Evolutionary conservation across 2,329 filamentous ascomycete species (phyloP).

Genomic region (Ceratocystiopsis sp.): DNA sequence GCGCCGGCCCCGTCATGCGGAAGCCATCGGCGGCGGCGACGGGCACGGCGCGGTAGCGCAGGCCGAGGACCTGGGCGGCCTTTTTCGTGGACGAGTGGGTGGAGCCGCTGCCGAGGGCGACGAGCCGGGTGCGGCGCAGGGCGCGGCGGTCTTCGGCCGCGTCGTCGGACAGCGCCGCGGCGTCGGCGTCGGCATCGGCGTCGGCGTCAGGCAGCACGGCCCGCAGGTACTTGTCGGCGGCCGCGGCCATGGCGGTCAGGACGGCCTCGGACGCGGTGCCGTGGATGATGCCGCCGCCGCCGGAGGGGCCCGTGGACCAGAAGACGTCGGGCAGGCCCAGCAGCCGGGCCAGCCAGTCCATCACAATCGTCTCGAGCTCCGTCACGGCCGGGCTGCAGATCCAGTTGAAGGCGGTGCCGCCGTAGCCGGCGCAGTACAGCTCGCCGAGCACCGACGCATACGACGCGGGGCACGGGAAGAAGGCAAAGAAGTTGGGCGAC

Average conservation of each 20-base stretch:
- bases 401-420: conserved; percentile 91
- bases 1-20: conserved; percentile 47
- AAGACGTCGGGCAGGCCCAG: conserved; percentile 58
- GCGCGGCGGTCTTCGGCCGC: conserved; percentile 56
- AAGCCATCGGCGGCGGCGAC: conserved; percentile 47
- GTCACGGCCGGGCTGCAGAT: conserved; percentile 84
- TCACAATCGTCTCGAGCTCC: conserved; percentile 79
- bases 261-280: conserved; percentile 80
- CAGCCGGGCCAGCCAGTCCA: conserved; percentile 78
- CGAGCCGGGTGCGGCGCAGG: conserved; percentile 50
- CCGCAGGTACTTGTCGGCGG: conserved; percentile 60
- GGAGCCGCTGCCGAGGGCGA: conserved; percentile 64
- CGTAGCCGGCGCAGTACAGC: conserved; percentile 80
- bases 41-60: conserved; percentile 57
- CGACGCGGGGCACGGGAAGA: conserved; percentile 70
- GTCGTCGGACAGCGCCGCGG: conserved; percentile 12
- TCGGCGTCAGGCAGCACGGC: conserved; percentile 12
- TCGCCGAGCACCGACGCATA: conserved; percentile 82
- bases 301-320: conserved; percentile 50
- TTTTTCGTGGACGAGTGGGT: conserved; percentile 78
- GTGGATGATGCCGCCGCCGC: conserved; percentile 84
- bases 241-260: conserved; percentile 73
- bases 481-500: conserved; percentile 87
- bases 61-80: conserved; percentile 69
- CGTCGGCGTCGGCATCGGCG: conserved; percentile 14